phyloP scores from a whole-genome alignment of 495 filamentous ascomycete genomes.

The Tuber borchii region DNA sequence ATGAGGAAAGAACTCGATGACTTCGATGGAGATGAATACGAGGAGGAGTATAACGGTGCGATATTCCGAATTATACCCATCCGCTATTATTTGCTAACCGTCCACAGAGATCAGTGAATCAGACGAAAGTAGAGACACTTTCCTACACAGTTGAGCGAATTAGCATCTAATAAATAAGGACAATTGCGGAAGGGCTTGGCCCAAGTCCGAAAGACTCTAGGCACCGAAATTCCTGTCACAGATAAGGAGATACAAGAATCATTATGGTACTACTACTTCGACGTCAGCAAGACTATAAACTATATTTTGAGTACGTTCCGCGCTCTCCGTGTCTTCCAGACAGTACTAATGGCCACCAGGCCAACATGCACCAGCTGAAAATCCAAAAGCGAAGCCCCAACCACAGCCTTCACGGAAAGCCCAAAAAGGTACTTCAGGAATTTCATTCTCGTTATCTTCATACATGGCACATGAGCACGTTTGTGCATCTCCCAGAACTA shows the following conservation, averaged over 20 bases:
- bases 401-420: not conserved
- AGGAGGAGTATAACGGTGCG: slow-evolving; percentile 35
- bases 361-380: slow-evolving; percentile 30
- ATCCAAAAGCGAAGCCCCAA: slow-evolving; percentile 42
- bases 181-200: slow-evolving; percentile 54
- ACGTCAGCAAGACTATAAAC: slow-evolving; percentile 72
- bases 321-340: not conserved
- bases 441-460: slow-evolving; percentile 8
- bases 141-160: not conserved
- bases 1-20: slow-evolving; percentile 51
- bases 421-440: slow-evolving; percentile 35
- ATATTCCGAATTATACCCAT: slow-evolving; percentile 3
- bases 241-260: slow-evolving; percentile 76
- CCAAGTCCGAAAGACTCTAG: slow-evolving; percentile 53
- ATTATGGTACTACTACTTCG: slow-evolving; percentile 93
- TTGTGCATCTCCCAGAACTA: slow-evolving; percentile 25
- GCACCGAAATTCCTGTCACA: slow-evolving; percentile 50
- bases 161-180: slow-evolving; percentile 41
- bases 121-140: slow-evolving; percentile 50
- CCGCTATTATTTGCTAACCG: slow-evolving; percentile 9
- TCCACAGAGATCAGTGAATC: slow-evolving; percentile 52
- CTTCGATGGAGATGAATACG: slow-evolving; percentile 51
- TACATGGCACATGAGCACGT: slow-evolving; percentile 15
- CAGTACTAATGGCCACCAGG: slow-evolving; percentile 24
- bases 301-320: slow-evolving; percentile 60